A percentile compares a stretch with the other conserved stretches of the same genome.
Evolutionary conservation across 495 filamentous ascomycete species (phyloP).

Genomic region (Penicillium goetzii): DNA sequence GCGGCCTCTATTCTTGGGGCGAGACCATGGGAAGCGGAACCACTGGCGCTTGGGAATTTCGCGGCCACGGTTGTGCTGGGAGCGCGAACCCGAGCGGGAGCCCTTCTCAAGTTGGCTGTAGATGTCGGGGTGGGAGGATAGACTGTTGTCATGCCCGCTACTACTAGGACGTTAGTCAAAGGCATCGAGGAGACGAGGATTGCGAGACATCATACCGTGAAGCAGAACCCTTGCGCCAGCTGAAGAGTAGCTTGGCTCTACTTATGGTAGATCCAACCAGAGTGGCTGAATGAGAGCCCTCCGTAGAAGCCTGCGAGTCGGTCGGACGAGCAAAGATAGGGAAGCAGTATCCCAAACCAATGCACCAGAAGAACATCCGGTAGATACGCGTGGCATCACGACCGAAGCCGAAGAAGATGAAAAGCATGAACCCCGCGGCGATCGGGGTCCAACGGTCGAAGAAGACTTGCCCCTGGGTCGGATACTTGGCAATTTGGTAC

Average conservation of each 20-base stretch:
- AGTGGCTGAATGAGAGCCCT: slow-evolving; percentile 21
- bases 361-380: slow-evolving; percentile 42
- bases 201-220: slow-evolving; percentile 21
- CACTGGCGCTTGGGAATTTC: background rate
- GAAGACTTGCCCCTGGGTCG: slow-evolving; percentile 55
- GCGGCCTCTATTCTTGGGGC: slow-evolving; percentile 6
- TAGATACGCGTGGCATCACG: slow-evolving; percentile 78
- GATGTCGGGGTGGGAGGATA: slow-evolving; percentile 2
- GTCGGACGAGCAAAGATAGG: slow-evolving; percentile 17
- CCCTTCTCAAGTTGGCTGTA: slow-evolving; percentile 37
- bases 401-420: slow-evolving; percentile 82
- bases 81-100: background rate
- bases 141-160: slow-evolving; percentile 9
- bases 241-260: slow-evolving; percentile 35
- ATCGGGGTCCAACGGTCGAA: slow-evolving; percentile 73
- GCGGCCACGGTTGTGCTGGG: background rate
- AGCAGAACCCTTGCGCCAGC: slow-evolving; percentile 20
- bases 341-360: slow-evolving; percentile 38
- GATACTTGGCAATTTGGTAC: slow-evolving; percentile 63
- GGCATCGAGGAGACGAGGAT: background rate
- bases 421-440: slow-evolving; percentile 61
- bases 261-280: slow-evolving; percentile 30
- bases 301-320: slow-evolving; percentile 13
- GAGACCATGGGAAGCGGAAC: slow-evolving; percentile 2
- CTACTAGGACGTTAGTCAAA: background rate